phyloP scores from a whole-genome alignment of 2,329 filamentous ascomycete genomes.

The Colletotrichum tabaci region DNA sequence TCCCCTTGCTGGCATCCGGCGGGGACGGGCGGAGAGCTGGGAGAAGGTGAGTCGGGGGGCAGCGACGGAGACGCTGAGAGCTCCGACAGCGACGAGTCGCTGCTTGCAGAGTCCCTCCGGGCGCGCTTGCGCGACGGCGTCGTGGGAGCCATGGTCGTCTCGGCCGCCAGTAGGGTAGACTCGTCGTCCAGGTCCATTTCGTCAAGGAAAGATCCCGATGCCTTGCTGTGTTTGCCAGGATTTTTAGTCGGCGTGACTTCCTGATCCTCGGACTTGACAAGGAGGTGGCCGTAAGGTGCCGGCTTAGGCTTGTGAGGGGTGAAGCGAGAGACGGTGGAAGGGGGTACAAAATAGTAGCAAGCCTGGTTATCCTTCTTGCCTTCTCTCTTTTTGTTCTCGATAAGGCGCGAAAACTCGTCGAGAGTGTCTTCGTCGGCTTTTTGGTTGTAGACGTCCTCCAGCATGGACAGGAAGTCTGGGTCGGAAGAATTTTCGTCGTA shows the following conservation, averaged over 20 bases:
- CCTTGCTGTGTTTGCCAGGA: constrained; percentile 25
- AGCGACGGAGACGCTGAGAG: constrained; percentile 46
- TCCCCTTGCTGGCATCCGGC: constrained; percentile 31
- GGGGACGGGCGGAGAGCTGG: constrained; percentile 46
- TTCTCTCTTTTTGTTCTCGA: constrained; percentile 70
- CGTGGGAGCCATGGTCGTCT: constrained; percentile 7
- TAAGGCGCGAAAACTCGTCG: constrained; percentile 64
- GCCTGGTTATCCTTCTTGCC: constrained; percentile 68
- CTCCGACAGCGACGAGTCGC: constrained; percentile 62
- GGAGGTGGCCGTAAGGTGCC: constrained; percentile 65
- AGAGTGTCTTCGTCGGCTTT: constrained; percentile 68
- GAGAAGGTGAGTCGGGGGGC: constrained; percentile 54
- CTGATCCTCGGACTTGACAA: constrained; percentile 46
- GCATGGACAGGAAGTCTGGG: constrained; percentile 67
- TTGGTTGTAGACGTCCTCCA: constrained; percentile 72
- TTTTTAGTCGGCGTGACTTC: constrained; percentile 39
- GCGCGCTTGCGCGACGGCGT: constrained; percentile 55
- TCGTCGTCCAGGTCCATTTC: constrained; percentile 25
- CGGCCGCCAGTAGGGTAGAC: constrained; percentile 27
- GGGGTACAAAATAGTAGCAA: constrained; percentile 68
- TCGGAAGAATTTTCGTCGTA: constrained; percentile 72
- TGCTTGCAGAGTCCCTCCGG: constrained; percentile 56
- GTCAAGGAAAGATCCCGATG: constrained; percentile 25
- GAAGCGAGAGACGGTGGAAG: constrained; percentile 58
- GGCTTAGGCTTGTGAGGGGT: constrained; percentile 62